phyloP scores from a whole-genome alignment of 768 basidiomycete species.

The Xerocomellus amylosporus region DNA sequence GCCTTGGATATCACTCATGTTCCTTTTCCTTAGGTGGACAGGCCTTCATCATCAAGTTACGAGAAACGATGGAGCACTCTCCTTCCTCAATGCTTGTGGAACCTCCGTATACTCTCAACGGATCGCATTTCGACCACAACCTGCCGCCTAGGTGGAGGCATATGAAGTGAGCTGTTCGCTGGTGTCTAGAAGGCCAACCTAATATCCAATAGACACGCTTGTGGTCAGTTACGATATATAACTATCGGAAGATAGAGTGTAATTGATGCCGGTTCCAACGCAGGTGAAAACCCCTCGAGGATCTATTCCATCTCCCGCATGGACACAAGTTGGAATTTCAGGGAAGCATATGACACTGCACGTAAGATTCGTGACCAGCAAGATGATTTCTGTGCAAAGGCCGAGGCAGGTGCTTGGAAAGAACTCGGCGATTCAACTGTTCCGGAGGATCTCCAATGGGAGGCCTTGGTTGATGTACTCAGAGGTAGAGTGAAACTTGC shows the following conservation, averaged over 20 bases:
- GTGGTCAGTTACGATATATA: constrained; percentile 33
- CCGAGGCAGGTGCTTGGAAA: constrained; percentile 43
- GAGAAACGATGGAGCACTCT: constrained; percentile 46
- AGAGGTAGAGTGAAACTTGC: constrained; percentile 65
- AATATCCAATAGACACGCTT: constrained; percentile 34
- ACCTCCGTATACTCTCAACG: constrained; percentile 43
- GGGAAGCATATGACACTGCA: constrained; percentile 77
- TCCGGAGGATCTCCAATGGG: constrained; percentile 70
- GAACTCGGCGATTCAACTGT: constrained; percentile 38
- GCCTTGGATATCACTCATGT: not conserved
- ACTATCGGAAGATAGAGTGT: not conserved
- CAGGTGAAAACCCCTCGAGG: constrained; percentile 36
- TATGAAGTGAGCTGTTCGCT: constrained; percentile 23
- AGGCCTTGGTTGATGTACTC: constrained; percentile 73
- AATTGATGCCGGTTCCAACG: not conserved
- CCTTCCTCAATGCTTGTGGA: constrained; percentile 49
- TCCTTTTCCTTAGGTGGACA: constrained; percentile 39
- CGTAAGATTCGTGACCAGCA: constrained; percentile 64
- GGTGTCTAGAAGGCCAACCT: not conserved
- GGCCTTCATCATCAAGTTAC: constrained; percentile 50
- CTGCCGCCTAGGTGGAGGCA: constrained; percentile 28
- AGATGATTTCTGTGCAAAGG: constrained; percentile 67
- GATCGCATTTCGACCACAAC: constrained; percentile 15
- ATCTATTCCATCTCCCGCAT: constrained; percentile 57
- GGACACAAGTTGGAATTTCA: constrained; percentile 76